Evolutionary conservation across 2,329 filamentous ascomycete species (phyloP).

Genomic region (Blumeriella jaapii): DNA sequence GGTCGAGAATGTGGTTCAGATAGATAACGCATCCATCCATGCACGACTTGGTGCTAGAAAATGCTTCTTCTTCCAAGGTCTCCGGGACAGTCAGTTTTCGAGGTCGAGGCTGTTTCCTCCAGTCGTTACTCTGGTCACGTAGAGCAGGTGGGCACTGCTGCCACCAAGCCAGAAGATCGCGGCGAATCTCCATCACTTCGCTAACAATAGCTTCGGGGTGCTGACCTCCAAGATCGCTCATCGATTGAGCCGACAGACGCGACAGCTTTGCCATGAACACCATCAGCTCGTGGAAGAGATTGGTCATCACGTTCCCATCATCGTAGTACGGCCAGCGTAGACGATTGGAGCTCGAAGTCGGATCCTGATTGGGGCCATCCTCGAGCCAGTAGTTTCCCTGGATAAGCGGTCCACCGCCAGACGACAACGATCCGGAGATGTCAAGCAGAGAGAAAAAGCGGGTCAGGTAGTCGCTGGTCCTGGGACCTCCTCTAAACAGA

Average conservation of each 20-base stretch:
- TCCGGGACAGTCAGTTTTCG: conserved; percentile 22
- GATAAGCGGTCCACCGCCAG: conserved; percentile 21
- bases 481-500: conserved; percentile 22
- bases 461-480: conserved; percentile 20
- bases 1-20: conserved; percentile 23
- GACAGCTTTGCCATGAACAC: conserved; percentile 23
- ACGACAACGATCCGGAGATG: conserved; percentile 22
- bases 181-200: conserved; percentile 12
- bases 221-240: conserved; percentile 13
- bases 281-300: conserved; percentile 24
- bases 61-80: conserved; percentile 24
- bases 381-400: conserved; percentile 25
- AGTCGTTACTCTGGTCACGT: conserved; percentile 22
- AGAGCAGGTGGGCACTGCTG: conserved; percentile 14
- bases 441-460: conserved; percentile 25
- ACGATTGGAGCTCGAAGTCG: background rate
- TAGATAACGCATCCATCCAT: conserved; percentile 23
- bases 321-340: conserved; percentile 26
- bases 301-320: conserved; percentile 16
- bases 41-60: conserved; percentile 23
- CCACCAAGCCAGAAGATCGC: conserved; percentile 23
- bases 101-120: conserved; percentile 19
- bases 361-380: conserved; percentile 7
- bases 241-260: conserved; percentile 20
- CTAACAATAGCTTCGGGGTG: conserved; percentile 13